A percentile compares a stretch with the other conserved stretches of the same genome.
These are phyloP conservation scores for Musa beccarii DNA, from an alignment of 176 grass and related monocot species.

Conservation along the genomic window DNA sequence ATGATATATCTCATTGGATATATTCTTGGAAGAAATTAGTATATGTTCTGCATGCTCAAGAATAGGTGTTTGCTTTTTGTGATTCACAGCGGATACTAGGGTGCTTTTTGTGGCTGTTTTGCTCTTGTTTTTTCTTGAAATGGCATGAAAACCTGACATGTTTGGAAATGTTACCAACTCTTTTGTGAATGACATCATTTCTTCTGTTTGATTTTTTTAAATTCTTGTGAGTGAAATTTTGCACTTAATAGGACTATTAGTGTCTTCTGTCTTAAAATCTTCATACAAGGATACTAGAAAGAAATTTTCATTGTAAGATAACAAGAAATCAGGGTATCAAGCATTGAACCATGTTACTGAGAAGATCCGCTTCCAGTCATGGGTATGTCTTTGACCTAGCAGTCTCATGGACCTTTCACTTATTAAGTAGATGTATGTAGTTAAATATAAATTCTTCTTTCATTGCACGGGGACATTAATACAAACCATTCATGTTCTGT, in stretches of 20 bases:
- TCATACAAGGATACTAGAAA: neutral
- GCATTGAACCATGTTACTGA: no score
- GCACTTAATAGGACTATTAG: neutral
- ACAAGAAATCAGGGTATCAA: no score
- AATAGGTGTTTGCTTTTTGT: no score
- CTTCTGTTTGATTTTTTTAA: neutral
- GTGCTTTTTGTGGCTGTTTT: neutral
- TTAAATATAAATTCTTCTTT: no score
- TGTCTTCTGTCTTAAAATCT: neutral
- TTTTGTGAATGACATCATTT: neutral
- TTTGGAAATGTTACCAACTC: neutral
- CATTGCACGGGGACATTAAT: no score
- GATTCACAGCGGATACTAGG: neutral
- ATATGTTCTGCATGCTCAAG: neutral
- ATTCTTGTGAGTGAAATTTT: neutral
- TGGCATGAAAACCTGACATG: neutral
- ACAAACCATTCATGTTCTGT: no score
- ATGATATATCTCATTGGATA: neutral
- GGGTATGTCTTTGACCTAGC: no score
- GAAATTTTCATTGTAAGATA: neutral
- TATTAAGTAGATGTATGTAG: no score
- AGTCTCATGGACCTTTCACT: no score
- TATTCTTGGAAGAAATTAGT: neutral
- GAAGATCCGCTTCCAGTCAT: no score
- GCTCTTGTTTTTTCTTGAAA: neutral